Percentiles rank a stretch among this genome's conserved stretches.
These are phyloP conservation scores for Colletotrichum sp. DNA, from an alignment of 2,329 filamentous ascomycete genomes.

Conservation along the genomic window DNA sequence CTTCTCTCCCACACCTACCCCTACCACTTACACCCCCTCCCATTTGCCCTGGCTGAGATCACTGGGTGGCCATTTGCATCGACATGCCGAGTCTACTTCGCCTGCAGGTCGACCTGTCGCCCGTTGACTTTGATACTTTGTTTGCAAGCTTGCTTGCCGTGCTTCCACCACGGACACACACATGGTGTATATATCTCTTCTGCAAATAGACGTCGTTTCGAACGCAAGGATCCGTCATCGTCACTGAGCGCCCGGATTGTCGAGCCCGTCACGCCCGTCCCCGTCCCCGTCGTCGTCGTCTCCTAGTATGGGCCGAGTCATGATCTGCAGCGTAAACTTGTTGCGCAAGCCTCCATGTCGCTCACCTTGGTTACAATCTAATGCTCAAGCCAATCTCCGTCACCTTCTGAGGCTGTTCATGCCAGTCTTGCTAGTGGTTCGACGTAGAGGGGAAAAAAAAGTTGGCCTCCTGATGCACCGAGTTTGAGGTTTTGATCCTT, in stretches of 20 bases:
- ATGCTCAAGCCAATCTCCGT: not conserved
- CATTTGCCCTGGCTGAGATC: not conserved
- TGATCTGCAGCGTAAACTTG: slow-evolving; percentile 6
- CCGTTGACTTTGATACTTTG: not conserved
- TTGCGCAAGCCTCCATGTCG: not conserved
- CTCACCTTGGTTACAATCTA: not conserved
- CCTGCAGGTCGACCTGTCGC: not conserved
- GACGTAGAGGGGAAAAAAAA: not conserved
- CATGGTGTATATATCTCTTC: not conserved
- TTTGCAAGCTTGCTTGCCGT: not conserved
- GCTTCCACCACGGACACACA: not conserved
- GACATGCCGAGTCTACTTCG: not conserved
- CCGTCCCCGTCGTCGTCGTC: not conserved
- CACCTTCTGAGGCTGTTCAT: not conserved
- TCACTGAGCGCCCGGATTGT: not conserved
- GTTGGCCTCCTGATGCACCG: not conserved
- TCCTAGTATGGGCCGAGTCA: slow-evolving; percentile 9
- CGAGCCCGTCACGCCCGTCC: not conserved
- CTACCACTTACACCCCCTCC: not conserved
- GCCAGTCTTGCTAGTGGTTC: not conserved
- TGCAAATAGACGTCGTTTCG: not conserved
- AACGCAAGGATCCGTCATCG: not conserved
- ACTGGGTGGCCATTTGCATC: not conserved
- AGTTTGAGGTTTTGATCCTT: not conserved
- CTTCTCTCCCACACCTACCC: not conserved